phyloP scores from a whole-genome alignment of 208 protist genomes.

The Wallacemonas sp. region DNA sequence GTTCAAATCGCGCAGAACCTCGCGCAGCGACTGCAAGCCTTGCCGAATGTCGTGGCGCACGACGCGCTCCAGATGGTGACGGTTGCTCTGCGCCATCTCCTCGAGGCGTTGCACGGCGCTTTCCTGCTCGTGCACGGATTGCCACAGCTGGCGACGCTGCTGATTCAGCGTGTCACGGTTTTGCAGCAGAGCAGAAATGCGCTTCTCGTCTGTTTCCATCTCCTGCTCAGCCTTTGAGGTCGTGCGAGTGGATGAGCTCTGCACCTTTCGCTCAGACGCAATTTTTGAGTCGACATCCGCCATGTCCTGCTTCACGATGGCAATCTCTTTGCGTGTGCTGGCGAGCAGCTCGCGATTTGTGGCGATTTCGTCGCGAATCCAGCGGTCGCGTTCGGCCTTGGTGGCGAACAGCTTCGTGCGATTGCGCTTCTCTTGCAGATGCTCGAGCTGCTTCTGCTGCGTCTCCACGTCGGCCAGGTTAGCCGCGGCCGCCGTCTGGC shows the following conservation, averaged over 20 bases:
- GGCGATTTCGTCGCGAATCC: constrained; percentile 84
- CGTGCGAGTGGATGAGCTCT: background rate
- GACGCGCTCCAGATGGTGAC: constrained; percentile 64
- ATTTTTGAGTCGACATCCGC: constrained; percentile 5
- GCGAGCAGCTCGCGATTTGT: constrained; percentile 57
- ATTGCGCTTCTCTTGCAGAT: constrained; percentile 88
- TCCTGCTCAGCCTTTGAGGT: constrained; percentile 53
- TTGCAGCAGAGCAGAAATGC: constrained; percentile 28
- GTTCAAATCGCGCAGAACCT: constrained; percentile 67
- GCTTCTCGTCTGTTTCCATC: constrained; percentile 39
- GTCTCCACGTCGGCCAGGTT: constrained; percentile 41
- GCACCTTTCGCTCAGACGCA: constrained; percentile 5
- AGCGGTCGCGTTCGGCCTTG: constrained; percentile 89
- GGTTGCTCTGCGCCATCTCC: constrained; percentile 41
- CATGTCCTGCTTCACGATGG: constrained; percentile 39
- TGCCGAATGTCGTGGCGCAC: constrained; percentile 87
- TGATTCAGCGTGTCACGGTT: constrained; percentile 68
- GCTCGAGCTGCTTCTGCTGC: constrained; percentile 63
- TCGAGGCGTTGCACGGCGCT: constrained; percentile 50
- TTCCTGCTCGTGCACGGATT: constrained; percentile 78
- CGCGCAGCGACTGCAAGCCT: constrained; percentile 79
- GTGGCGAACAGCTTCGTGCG: constrained; percentile 91
- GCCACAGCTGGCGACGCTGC: constrained; percentile 78
- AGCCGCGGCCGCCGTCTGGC: constrained; percentile 37
- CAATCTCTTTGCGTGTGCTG: constrained; percentile 50